Evolutionary conservation across 2,329 filamentous ascomycete genomes (phyloP), one percentile per base, ranked within the genome.

Genomic region (Nothophoma quercina): DNA sequence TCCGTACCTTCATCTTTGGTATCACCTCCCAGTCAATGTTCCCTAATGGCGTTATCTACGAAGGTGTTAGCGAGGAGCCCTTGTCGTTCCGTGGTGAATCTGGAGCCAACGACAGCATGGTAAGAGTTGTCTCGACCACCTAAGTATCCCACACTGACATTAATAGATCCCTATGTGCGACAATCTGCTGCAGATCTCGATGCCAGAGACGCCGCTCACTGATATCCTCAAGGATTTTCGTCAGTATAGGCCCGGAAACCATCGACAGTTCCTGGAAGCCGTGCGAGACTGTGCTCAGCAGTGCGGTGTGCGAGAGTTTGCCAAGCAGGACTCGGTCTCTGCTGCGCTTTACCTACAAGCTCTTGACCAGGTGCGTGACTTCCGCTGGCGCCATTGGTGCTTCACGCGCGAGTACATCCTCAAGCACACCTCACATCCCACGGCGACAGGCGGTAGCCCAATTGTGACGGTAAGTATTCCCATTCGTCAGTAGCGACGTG

Each of bases 11-110:
- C 80, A 97, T 97, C 78, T 96, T 96, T 70, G 93, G 93, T 64
- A 96, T 97, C 75, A 96, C 91, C 1, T 89, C 85, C 39, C 93
- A 97, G 76, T 88, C 86, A 67, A 96, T 97, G 92, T 97, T 97
- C 75, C 93, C 93, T 7, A 81, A 93, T 58, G 93, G 93, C 7
- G 93, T 97, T 7, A 77, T 96, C 38, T 97, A 97, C 73, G 89
- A 96, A 72, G 92, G 91, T 7, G 84, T 93, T 55, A 88, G 88
- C 60, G 85, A 88, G 54, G 80, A 89, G 70, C 88, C 90, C 4
- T 78, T 91, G 72, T 88, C 84, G 49, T 97, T 97, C 83, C 88
- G 93, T 25, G 93, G 93, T 62, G 93, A 97, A 78, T 92, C 88
- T 41, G 93, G 93, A 34, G 93, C 93, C 62, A 97, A 97, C 71